Evolutionary conservation across 2,329 filamentous ascomycete genomes (phyloP).

Genomic region (Talaromyces sp.): DNA sequence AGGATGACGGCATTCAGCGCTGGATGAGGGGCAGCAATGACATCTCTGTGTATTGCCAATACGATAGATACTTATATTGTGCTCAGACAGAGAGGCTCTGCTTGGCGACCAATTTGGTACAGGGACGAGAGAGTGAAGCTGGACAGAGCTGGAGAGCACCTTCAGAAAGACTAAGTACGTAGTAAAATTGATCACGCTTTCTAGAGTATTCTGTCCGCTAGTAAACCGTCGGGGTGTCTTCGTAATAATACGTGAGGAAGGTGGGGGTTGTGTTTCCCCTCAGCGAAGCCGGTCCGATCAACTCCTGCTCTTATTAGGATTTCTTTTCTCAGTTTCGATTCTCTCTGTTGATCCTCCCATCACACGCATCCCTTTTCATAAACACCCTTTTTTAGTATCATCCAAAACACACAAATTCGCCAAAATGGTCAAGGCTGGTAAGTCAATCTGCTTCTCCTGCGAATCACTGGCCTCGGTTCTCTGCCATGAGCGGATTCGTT

Average conservation of each 20-base stretch:
- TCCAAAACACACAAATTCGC: constrained; percentile 35
- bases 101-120: too few relatives aligned
- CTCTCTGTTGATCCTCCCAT: not conserved
- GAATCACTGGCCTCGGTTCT: constrained; percentile 15
- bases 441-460: constrained; percentile 40
- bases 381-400: not conserved
- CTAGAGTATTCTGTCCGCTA: not conserved
- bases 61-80: not conserved
- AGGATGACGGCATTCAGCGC: not conserved
- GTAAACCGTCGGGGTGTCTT: not conserved
- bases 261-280: constrained; percentile 8
- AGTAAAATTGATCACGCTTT: not conserved
- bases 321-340: not conserved
- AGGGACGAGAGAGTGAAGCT: too few relatives aligned
- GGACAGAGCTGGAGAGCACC: not conserved
- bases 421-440: constrained; percentile 99
- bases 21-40: not conserved
- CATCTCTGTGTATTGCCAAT: constrained; percentile 1
- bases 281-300: constrained; percentile 7
- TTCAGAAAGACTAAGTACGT: too few relatives aligned
- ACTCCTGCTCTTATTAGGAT: not conserved
- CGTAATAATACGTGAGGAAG: not conserved
- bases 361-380: not conserved
- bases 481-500: constrained; percentile 16
- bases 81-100: not conserved